Percentiles rank a stretch among this genome's conserved stretches.
These are phyloP conservation scores for Phialemonium atrogriseum DNA, from an alignment of 2,329 filamentous ascomycete species.

Conservation along the genomic window DNA sequence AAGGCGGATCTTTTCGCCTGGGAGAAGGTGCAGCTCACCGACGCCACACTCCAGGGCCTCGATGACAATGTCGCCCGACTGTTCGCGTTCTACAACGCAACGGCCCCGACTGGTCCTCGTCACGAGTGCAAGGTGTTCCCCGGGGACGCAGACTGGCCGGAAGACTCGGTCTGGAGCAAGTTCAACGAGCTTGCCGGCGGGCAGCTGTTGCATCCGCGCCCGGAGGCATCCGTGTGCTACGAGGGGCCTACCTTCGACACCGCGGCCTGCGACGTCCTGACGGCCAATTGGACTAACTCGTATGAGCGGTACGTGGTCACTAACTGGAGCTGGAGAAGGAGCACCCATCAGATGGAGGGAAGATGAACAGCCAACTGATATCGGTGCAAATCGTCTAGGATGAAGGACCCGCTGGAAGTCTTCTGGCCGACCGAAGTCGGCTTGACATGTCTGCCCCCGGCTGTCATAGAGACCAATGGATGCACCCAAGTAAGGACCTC, in stretches of 20 bases:
- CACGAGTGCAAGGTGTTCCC: constrained; percentile 25
- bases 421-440: constrained; percentile 27
- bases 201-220: constrained; percentile 22
- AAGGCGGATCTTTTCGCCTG: no score
- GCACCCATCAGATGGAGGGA: no score
- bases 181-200: constrained; percentile 19
- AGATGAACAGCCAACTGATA: no score
- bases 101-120: constrained; percentile 11
- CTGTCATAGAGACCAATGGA: no score
- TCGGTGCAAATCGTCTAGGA: neutral
- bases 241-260: constrained; percentile 16
- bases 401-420: constrained; percentile 7
- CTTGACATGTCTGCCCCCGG: constrained; percentile 15
- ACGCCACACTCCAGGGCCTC: constrained; percentile 21
- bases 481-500: no score
- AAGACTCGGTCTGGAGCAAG: constrained; percentile 16
- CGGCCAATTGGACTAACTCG: constrained; percentile 18
- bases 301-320: constrained; percentile 14
- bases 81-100: constrained; percentile 21
- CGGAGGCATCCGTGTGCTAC: constrained; percentile 24
- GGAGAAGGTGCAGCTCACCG: constrained; percentile 24
- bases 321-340: no score
- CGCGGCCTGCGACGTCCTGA: constrained; percentile 16
- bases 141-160: constrained; percentile 22
- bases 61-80: constrained; percentile 19